Evolutionary conservation across 176 grass and related monocot species (phyloP), one percentile per base, ranked within the genome.

Genomic region (Bolboschoenus planiculmis): DNA sequence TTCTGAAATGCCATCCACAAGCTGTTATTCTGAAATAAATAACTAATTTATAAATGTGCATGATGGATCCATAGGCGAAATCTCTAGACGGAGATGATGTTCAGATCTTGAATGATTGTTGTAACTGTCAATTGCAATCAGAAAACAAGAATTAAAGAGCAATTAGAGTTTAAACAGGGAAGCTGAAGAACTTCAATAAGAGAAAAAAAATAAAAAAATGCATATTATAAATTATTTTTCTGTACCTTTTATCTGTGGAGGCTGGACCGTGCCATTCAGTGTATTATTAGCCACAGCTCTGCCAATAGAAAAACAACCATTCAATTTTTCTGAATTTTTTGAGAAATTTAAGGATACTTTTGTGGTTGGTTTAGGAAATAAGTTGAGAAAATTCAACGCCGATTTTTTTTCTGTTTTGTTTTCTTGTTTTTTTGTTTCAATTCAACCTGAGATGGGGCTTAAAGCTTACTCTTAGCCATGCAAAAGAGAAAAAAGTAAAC

Each of bases 221-320:
- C 14, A 33, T 14, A 57, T 10, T 56, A 7, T 35, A 57, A 40
- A 55, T 80, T 24, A 21, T 14, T 63, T 31, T 64, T 6, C 21
- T 42, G 16, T 81, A 81, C 79, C 79, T 81, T 81, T 81, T 81
- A 42, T 44, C 37, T 63, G 13, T 46, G n/a, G 15, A 27, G 57
- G 77, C 29, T 54, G 48, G 53, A 39, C 60, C 26, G 36, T 81
- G 39, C 57, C 57, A 64, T 20, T 43, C 9, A 63, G 10, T 1
- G 35, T 16, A 81, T 81, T 81, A 64, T 44, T 81, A 42, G 79
- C 57, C 79, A 81, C 79, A 81, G 63, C 48, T 81, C 79, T 81
- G 79, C 21, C n/a, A 64, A 81, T 46, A 81, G 33, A 81, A 61
- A 62, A 61, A 44, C 11, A 24, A 81, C 9, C 9, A 42, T 58